A percentile compares a stretch with the other conserved stretches of the same genome.
These are phyloP conservation scores for Claviceps sp. DNA, from an alignment of 2,329 filamentous ascomycete genomes.

Conservation along the genomic window DNA sequence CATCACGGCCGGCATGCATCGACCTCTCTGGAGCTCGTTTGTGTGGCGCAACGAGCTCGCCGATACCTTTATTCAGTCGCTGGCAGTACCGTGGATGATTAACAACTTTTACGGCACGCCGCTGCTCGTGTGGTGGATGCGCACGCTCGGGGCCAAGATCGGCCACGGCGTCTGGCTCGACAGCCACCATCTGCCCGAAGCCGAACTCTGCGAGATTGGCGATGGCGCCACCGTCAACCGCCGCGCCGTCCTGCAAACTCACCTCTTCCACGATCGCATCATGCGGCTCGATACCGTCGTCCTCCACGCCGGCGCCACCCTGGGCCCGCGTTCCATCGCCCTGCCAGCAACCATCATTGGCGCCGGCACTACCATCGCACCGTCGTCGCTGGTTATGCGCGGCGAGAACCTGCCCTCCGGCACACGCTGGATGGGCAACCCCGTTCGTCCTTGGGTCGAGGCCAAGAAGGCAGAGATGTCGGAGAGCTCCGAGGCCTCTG, in stretches of 20 bases:
- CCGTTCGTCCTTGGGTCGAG: slow-evolving; percentile 9
- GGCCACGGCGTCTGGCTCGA: slow-evolving; percentile 12
- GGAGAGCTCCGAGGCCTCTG: slow-evolving; percentile 2
- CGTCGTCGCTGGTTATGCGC: slow-evolving; percentile 11
- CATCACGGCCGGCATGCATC: slow-evolving; percentile 8
- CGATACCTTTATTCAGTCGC: slow-evolving; percentile 39
- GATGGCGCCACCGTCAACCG: slow-evolving; percentile 11
- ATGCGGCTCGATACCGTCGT: slow-evolving; percentile 11
- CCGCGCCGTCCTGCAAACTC: slow-evolving; percentile 10
- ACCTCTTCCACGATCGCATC: slow-evolving; percentile 12
- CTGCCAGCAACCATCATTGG: slow-evolving; percentile 11
- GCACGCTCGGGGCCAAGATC: slow-evolving; percentile 10
- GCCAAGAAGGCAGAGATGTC: slow-evolving; percentile 1
- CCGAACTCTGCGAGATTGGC: slow-evolving; percentile 8
- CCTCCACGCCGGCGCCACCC: slow-evolving; percentile 9
- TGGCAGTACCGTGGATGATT: slow-evolving; percentile 9
- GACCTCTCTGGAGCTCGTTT: slow-evolving; percentile 12
- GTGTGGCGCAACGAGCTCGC: slow-evolving; percentile 34
- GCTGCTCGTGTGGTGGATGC: slow-evolving; percentile 9
- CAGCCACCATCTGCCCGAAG: slow-evolving; percentile 11
- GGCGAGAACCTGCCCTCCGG: slow-evolving; percentile 10
- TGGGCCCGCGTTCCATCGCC: slow-evolving; percentile 9
- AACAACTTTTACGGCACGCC: slow-evolving; percentile 10
- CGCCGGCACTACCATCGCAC: slow-evolving; percentile 9
- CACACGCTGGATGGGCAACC: slow-evolving; percentile 11